Evolutionary conservation across 306 rosid genomes (phyloP), one percentile per base, ranked within the genome.

Genomic region (Calophaca sinica): DNA sequence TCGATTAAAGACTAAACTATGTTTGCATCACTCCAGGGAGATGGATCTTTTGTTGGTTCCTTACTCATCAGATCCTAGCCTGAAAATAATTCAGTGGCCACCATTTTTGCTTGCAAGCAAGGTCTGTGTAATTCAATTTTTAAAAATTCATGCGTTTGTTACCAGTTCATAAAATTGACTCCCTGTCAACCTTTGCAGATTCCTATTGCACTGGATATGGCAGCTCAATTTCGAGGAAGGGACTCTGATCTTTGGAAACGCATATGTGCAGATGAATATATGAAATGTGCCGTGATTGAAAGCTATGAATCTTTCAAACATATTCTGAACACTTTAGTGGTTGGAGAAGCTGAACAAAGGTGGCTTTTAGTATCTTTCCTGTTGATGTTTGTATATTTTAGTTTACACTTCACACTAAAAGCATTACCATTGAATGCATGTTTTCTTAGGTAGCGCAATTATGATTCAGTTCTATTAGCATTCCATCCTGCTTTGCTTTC

Each of bases 51-150:
- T 94, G 82, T 58, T 94, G 82, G 94, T 89, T 87, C 98, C 98
- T 74, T 94, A 94, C 83, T 89, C 97, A 49, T 89, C 94, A 67
- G 98, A 94, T 84, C 96, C 91, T 46, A 73, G 94, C 76, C 80
- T 94, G 70, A 91, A 88, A 84, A 85, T 90, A 67, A 94, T 94
- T 77, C 98, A 94, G 84, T 94, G 98, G 97, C 97, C 99, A 26
- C 99, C 96, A 12, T 94, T 94, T 86, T 72, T 94, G 79, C 99
- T 94, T 79, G 97, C 99, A 58, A 90, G 97, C 97, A 94, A 94
- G 97, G 99, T 90, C 74, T 62, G 81, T 35, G 55, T 48, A 38
- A 53, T 78, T 72, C 13, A 33, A 62, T 52, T 51, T 78, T 75
- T 82, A 13, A 29, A 33, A 58, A 12, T 45, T 66, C 51, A 33